Base-by-base conservation (phyloP, 768 basidiomycete genomes). In the Kwoniella dendrophila region DNA sequence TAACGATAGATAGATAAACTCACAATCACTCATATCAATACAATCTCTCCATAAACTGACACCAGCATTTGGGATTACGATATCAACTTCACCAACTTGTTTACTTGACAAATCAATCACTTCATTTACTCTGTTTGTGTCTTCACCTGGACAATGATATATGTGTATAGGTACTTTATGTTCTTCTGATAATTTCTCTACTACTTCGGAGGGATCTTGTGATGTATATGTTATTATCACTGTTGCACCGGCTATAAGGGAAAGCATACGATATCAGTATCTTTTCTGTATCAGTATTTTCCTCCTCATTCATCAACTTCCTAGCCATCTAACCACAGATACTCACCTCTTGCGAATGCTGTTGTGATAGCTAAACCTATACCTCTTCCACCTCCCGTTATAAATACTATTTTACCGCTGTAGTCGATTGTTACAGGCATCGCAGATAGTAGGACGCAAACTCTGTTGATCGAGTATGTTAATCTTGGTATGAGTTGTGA, bases 151-250 rank as follows among this genome's bases (percentile, higher is more conserved):
- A 59, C 73, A 76, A 32, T 72, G 57, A 66, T 74, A 80, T 8
- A 76, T 75, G 57, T 72, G 73, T 40, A 73, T 65, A 22, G 61
- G 56, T 58, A 72, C 70, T 33, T 51, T 54, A 44, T 59, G 71
- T 51, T 74, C 57, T 30, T 67, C 57, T 6, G 72, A 63, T 26
- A 80, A 43, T 2, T 67, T 60, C n/a, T 57, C 57, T 2, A 70
- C 77, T 22, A 68, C 36, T 10, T 64, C 49, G 2, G 65, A 53
- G 20, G 68, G 56, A n/a, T 76, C 68, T 14, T 62, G 69, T 11
- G 74, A 72, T 10, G 74, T 75, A 78, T 86, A 87, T 50, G 87
- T 85, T 10, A 88, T 83, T 27, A 85, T 86, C 3, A 88, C 85
- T 51, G 83, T 83, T 0, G 82, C 83, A 27, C 85, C 85, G 0